Percentiles rank a stretch among this genome's conserved stretches.
phyloP scores from a whole-genome alignment of 192 early-diverging fungal genomes.

The Umbelopsis ramanniana region DNA sequence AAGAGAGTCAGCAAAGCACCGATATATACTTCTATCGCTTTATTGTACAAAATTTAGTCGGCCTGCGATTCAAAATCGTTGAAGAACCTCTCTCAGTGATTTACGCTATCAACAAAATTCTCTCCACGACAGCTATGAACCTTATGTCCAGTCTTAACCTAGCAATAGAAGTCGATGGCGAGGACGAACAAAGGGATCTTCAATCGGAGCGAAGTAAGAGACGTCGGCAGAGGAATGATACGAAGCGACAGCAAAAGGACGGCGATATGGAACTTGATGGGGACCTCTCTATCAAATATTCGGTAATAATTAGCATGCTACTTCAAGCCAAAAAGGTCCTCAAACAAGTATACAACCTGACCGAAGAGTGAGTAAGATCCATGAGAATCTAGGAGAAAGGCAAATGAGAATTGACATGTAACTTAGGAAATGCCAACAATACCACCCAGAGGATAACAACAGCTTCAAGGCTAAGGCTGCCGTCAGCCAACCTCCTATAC shows the following conservation, averaged over 20 bases:
- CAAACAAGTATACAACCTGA: constrained; percentile 4
- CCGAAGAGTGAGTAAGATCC: constrained; percentile 2
- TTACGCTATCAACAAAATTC: constrained; percentile 10
- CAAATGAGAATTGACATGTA: not conserved
- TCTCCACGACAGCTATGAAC: constrained; percentile 7
- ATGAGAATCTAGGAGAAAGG: not conserved
- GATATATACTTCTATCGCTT: constrained; percentile 19
- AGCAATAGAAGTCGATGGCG: not conserved
- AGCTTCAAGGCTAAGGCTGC: not conserved
- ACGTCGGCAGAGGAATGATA: not conserved
- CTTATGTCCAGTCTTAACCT: not conserved
- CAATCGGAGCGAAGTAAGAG: not conserved
- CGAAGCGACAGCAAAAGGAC: not conserved
- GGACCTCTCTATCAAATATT: not conserved
- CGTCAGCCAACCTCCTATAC: not conserved
- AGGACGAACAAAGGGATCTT: no score
- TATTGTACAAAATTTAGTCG: constrained; percentile 8
- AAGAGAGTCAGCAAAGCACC: not conserved
- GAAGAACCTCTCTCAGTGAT: constrained; percentile 1
- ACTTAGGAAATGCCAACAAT: constrained; percentile 17
- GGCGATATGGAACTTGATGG: not conserved
- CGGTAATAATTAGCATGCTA: not conserved
- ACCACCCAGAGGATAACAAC: constrained; percentile 11
- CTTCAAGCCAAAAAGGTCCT: not conserved
- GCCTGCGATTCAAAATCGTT: not conserved